Percentiles rank a stretch among this genome's conserved stretches.
phyloP scores from a whole-genome alignment of 192 early-diverging fungal species.

The Rhizoclosmatium globosum region DNA sequence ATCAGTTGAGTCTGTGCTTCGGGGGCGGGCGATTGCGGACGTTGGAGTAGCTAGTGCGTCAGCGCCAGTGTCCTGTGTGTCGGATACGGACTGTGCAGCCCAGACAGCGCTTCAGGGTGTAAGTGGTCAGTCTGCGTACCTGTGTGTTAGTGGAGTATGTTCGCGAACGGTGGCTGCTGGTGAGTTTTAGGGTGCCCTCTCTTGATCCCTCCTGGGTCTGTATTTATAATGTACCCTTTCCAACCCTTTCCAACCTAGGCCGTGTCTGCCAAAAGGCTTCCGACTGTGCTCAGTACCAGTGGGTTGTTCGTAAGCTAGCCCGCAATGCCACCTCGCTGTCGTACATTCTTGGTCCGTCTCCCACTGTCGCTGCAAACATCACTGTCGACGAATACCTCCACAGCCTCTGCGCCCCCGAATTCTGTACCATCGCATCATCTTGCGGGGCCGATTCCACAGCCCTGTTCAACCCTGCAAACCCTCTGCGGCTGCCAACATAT shows the following conservation, averaged over 20 bases:
- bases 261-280: slow-evolving; percentile 32
- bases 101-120: not conserved
- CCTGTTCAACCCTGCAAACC: slow-evolving; percentile 37
- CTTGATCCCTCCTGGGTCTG: too few relatives aligned
- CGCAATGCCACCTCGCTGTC: not conserved
- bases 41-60: not conserved
- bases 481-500: slow-evolving; percentile 20
- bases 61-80: not conserved
- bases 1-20: too few relatives aligned
- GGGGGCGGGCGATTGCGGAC: too few relatives aligned
- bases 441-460: slow-evolving; percentile 18
- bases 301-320: slow-evolving; percentile 12
- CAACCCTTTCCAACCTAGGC: slow-evolving; percentile 2
- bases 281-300: slow-evolving; percentile 38
- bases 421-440: slow-evolving; percentile 36
- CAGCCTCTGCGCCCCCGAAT: slow-evolving; percentile 18
- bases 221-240: not conserved
- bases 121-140: not conserved
- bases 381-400: slow-evolving; percentile 13
- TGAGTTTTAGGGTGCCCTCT: not conserved
- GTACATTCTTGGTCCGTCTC: not conserved
- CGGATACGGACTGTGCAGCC: not conserved
- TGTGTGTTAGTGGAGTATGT: not conserved
- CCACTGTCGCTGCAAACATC: not conserved
- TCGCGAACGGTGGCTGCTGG: not conserved